Evolutionary conservation across 176 grass and related monocot species (phyloP), one percentile per base, ranked within the genome.

Genomic region (Musa beccarii): DNA sequence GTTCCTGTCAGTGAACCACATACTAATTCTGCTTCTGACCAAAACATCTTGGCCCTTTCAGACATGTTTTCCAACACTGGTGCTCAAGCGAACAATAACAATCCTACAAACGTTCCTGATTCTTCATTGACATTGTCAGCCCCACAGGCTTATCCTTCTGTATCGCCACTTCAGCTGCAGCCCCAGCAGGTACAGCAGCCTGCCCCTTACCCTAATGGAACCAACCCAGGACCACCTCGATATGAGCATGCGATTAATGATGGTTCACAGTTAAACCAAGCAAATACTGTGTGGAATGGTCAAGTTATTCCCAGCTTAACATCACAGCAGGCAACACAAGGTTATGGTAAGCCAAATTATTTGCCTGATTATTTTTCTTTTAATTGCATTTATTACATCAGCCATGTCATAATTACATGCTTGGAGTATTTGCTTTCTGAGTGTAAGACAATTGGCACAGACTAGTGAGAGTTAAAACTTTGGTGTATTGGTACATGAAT

Each of bases 21-120:
- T 57, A 74, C 71, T 69, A 80, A 83, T 53, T 89, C 87, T 43
- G 83, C 89, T 81, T 59, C 85, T 51, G 86, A 93, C 54, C 86
- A 93, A 78, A 91, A 91, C 61, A 78, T 94, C 22, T 80, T 94
- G 71, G 88, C 88, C 63, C 83, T 94, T 56, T 80, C 84, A 34
- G 88, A 99, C 79, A 99, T 99, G 88, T 99, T 99, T 84, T 68
- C 89, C 26, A 78, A 89, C 52, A 91, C 80, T 54, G 82, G 52
- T 72, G 55, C 81, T 59, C 76, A 74, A 75, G 86, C 43, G 78
- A 94, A 62, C 51, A 89, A 81, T 82, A 80, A 82, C 26, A 82
- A 75, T 75, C 65, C 43, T 76, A 22, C 73, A 2, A 88, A 57
- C 78, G 71, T 73, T 59, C 75, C 65, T 57, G 49, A 82, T 87